Evolutionary conservation across 1,284 basidiomycete species (phyloP), one percentile per base, ranked within the genome.

Genomic region (Acaromyces ingoldii): DNA sequence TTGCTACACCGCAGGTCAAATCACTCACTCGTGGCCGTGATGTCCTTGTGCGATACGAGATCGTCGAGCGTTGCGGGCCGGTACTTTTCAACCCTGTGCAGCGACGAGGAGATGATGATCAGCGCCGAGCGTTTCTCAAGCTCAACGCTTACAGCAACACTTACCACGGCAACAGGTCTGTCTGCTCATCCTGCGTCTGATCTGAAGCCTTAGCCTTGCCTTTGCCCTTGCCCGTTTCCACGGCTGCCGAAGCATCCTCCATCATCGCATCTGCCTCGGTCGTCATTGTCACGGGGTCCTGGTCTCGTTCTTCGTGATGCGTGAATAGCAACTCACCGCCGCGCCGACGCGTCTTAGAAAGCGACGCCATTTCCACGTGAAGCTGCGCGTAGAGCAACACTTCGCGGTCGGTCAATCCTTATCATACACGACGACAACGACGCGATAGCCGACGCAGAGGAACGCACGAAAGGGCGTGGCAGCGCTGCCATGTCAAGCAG

Each of bases 1-100:
- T 6, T 0, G 11, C 19, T 7, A 21, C 25, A n/a, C 36, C 6
- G 13, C 5, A n/a, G 19, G 26, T 6, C 21, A n/a, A n/a, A n/a
- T n/a, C n/a, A 57, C 62, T 46, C 43, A 65, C 63, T 56, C 33
- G 71, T 75, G 0, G 62, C 48, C 5, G 64, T 70, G 52, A 75
- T 75, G 50, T 75, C 70, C 46, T 62, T 67, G 56, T 75, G 72
- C 4, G 72, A 69, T 15, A 75, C 63, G 39, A 75, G 59, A 34
- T 74, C 70, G 49, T 74, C 70, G 17, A 75, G 60, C 10, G 67
- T 63, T 2, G 55, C 50, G 0, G 72, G 72, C 10, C 71, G 63
- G 49, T 75, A 74, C 57, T 75, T 75, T 45, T 75, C 72, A 3
- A 75, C 72, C 72, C 72, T 70, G 28, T 55, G 49, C 13, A 51